A percentile compares a stretch with the other conserved stretches of the same genome.
Evolutionary conservation across 2,329 filamentous ascomycete species (phyloP).

Genomic region (Hypoxylon sp.): DNA sequence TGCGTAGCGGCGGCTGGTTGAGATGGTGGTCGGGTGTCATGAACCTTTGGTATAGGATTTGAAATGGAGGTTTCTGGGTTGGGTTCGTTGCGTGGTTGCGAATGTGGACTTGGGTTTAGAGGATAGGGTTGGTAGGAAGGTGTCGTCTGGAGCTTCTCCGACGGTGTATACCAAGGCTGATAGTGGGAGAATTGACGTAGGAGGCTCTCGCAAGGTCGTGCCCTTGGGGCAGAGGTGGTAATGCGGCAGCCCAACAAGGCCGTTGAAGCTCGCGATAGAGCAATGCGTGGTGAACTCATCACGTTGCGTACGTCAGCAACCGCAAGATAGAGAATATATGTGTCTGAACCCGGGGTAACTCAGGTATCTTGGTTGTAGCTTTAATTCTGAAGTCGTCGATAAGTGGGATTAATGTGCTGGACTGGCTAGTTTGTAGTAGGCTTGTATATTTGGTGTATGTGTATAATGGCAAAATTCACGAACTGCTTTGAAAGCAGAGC

Average conservation of each 20-base stretch:
- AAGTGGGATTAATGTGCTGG: neutral
- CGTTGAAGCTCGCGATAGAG: slow-evolving; percentile 54
- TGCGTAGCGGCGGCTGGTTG: slow-evolving; percentile 36
- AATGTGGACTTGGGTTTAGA: slow-evolving; percentile 60
- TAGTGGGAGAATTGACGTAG: slow-evolving; percentile 61
- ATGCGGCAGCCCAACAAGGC: slow-evolving; percentile 48
- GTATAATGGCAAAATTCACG: slow-evolving; percentile 18
- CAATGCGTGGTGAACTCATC: slow-evolving; percentile 62
- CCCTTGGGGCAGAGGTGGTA: slow-evolving; percentile 59
- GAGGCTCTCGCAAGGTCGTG: slow-evolving; percentile 58
- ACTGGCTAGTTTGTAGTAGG: neutral
- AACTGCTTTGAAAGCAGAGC: slow-evolving; percentile 35
- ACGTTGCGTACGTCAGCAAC: slow-evolving; percentile 2
- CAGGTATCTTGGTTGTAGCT: neutral
- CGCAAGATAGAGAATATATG: neutral
- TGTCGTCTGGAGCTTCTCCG: slow-evolving; percentile 51
- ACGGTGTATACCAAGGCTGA: slow-evolving; percentile 48
- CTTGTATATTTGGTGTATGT: neutral
- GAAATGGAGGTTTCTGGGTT: slow-evolving; percentile 65
- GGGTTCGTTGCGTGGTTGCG: slow-evolving; percentile 60
- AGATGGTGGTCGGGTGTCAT: slow-evolving; percentile 66
- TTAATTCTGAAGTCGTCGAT: neutral
- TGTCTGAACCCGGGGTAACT: neutral
- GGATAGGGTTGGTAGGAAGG: slow-evolving; percentile 68
- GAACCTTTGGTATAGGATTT: slow-evolving; percentile 64